A percentile compares a stretch with the other conserved stretches of the same genome.
These are phyloP conservation scores for Sugiyamaella floridensis DNA, from an alignment of 805 yeast genomes.

Conservation along the genomic window DNA sequence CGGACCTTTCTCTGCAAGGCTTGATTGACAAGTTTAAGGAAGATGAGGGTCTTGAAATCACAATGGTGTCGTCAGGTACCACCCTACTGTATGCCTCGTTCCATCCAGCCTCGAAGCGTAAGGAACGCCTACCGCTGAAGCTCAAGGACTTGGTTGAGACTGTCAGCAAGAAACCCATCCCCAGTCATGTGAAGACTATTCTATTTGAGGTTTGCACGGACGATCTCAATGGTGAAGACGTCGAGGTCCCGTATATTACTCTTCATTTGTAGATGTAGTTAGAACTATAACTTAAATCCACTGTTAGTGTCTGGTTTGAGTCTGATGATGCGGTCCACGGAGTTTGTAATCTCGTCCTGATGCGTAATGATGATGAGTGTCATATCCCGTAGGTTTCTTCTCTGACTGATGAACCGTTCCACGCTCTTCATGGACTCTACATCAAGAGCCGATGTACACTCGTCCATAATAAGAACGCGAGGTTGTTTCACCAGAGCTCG, in stretches of 20 bases:
- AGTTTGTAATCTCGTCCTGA: slow-evolving; percentile 54
- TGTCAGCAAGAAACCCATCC: slow-evolving; percentile 80
- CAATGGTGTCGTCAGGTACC: slow-evolving; percentile 89
- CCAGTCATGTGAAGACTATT: slow-evolving; percentile 64
- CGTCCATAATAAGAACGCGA: slow-evolving; percentile 63
- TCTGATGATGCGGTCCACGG: slow-evolving; percentile 44
- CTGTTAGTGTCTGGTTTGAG: not conserved
- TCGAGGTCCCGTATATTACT: slow-evolving; percentile 84
- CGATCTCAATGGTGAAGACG: slow-evolving; percentile 89
- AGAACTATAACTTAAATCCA: not conserved
- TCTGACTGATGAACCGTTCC: slow-evolving; percentile 40
- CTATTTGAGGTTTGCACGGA: slow-evolving; percentile 89
- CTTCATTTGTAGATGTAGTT: slow-evolving; percentile 38
- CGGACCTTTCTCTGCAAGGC: slow-evolving; percentile 63
- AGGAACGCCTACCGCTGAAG: slow-evolving; percentile 63
- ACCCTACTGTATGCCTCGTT: slow-evolving; percentile 87
- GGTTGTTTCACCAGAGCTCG: slow-evolving; percentile 72
- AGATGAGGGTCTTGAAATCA: slow-evolving; percentile 76
- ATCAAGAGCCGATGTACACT: slow-evolving; percentile 85
- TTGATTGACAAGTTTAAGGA: slow-evolving; percentile 68
- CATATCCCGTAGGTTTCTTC: slow-evolving; percentile 33
- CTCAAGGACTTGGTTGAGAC: slow-evolving; percentile 71
- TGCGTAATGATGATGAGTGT: slow-evolving; percentile 68
- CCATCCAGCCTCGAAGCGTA: slow-evolving; percentile 83
- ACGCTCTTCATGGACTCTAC: slow-evolving; percentile 48